These are phyloP conservation scores for Coprinopsis sp. DNA, from an alignment of 768 basidiomycete species.

Conservation along the genomic window DNA sequence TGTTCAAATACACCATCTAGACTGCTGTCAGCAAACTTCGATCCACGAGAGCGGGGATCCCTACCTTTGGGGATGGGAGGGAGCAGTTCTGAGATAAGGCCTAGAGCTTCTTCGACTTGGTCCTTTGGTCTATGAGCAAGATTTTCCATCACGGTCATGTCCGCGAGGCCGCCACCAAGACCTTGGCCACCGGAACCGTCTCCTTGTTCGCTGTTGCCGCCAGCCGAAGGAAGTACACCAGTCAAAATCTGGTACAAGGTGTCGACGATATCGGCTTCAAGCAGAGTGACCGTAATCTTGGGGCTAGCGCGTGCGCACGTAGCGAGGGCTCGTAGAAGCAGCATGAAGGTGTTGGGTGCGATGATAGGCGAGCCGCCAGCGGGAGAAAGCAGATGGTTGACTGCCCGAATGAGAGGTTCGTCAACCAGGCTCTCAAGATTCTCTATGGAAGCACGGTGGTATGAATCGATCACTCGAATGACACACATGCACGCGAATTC, in stretches of 20 bases:
- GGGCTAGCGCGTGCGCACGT: conserved; percentile 86
- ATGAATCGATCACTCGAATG: conserved; percentile 91
- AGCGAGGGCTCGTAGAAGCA: conserved; percentile 80
- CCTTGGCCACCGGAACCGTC: conserved; percentile 64
- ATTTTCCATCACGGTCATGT: conserved; percentile 98
- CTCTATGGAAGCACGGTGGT: conserved; percentile 78
- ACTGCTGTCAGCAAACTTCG: conserved; percentile 5
- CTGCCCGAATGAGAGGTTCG: conserved; percentile 68
- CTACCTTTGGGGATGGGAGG: conserved; percentile 90
- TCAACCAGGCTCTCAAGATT: conserved; percentile 86
- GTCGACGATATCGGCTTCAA: conserved; percentile 90
- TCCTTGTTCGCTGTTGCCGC: conserved; percentile 51
- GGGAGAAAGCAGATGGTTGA: conserved; percentile 81
- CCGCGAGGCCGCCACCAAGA: conserved; percentile 82
- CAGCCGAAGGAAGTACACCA: conserved; percentile 78
- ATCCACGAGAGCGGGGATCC: conserved; percentile 11
- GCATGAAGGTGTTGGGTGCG: conserved; percentile 82
- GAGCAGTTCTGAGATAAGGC: conserved; percentile 84
- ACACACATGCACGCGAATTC: conserved; percentile 95
- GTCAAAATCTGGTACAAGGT: conserved; percentile 94
- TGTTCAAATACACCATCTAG: conserved; percentile 94
- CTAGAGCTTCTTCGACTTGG: conserved; percentile 91
- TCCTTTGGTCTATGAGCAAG: conserved; percentile 95
- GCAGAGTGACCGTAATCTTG: conserved; percentile 76
- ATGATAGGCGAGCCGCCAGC: conserved; percentile 84